Percentiles rank a stretch among this genome's conserved stretches.
Evolutionary conservation across 305 asterid species (phyloP).

Genomic region (Fraxinus ornus): DNA sequence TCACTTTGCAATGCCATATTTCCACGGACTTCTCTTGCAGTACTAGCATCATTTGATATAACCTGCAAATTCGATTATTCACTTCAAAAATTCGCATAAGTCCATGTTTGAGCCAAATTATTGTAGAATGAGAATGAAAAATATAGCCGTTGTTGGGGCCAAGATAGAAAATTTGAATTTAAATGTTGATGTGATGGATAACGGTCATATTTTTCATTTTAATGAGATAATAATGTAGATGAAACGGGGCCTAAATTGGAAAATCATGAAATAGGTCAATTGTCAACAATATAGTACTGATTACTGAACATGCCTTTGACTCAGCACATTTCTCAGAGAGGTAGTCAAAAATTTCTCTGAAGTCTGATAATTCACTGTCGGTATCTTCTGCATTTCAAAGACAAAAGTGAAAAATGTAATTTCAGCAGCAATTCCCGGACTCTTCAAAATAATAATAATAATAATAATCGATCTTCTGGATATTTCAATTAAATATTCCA

Average conservation of each 20-base stretch:
- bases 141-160: no score
- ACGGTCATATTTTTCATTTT: no score
- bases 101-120: no score
- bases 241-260: neutral
- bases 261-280: neutral
- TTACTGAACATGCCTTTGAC: constrained; percentile 40
- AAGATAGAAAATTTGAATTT: no score
- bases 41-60: constrained; percentile 29
- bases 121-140: no score
- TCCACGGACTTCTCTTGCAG: constrained; percentile 28
- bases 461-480: neutral
- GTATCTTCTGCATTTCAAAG: constrained; percentile 51
- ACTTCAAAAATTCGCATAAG: neutral
- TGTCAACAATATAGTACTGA: neutral
- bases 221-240: no score
- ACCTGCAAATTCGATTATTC: constrained; percentile 41
- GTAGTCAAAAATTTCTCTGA: constrained; percentile 47
- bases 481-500: neutral
- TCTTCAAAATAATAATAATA: neutral
- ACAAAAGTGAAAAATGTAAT: constrained; percentile 15
- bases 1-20: constrained; percentile 48
- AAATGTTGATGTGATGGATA: no score
- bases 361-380: constrained; percentile 54
- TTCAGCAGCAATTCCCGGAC: neutral
- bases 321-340: constrained; percentile 42